These are phyloP conservation scores for Papilionanthe hybrid DNA, from an alignment of 116 monocot genomes.

Conservation along the genomic window DNA sequence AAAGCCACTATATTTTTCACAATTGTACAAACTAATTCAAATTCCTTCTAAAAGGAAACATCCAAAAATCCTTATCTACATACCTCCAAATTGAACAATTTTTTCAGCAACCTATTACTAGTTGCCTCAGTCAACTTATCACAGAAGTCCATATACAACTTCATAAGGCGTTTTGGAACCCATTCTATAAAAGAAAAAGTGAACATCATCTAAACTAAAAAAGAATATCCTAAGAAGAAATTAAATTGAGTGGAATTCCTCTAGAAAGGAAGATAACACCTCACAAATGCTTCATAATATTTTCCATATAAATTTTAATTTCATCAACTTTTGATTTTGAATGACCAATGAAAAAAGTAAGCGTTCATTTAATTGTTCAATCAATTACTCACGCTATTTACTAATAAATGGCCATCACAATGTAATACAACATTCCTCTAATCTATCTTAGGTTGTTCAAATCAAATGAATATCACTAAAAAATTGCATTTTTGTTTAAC, in stretches of 20 bases:
- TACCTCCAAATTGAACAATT: conserved; percentile 83
- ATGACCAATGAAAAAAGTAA: too few relatives aligned
- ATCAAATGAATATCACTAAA: background rate
- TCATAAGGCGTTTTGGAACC: conserved; percentile 85
- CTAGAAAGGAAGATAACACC: background rate
- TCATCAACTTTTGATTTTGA: too few relatives aligned
- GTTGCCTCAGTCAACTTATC: conserved; percentile 54
- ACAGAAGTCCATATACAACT: conserved; percentile 68
- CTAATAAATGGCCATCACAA: too few relatives aligned
- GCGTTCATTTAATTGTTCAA: too few relatives aligned
- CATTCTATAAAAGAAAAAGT: conserved; percentile 44
- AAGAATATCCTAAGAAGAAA: background rate
- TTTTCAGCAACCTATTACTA: conserved; percentile 57
- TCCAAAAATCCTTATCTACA: background rate
- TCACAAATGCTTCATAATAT: background rate
- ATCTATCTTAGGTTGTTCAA: too few relatives aligned
- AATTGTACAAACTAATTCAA: background rate
- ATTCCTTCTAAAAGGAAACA: background rate
- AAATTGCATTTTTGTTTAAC: too few relatives aligned
- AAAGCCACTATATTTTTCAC: background rate
- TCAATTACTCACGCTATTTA: too few relatives aligned
- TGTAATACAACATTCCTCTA: too few relatives aligned
- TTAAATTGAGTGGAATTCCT: background rate
- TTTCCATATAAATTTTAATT: too few relatives aligned
- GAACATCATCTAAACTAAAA: background rate